Evolutionary conservation across 2,329 filamentous ascomycete species (phyloP).

Genomic region (Aspergillus sp.): DNA sequence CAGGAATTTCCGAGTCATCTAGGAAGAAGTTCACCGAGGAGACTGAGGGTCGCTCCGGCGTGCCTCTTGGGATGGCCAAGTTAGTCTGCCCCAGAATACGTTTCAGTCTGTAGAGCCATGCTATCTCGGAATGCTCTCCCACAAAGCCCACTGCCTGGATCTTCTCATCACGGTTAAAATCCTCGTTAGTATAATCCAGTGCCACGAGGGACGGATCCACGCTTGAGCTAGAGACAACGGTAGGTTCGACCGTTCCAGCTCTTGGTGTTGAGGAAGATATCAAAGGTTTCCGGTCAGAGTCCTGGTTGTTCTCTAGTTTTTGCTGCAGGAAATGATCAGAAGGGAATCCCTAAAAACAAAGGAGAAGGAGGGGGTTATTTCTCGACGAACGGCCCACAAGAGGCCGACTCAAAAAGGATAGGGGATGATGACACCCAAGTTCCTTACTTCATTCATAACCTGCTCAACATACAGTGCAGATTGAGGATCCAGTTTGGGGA

Average conservation of each 20-base stretch:
- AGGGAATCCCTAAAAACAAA: neutral
- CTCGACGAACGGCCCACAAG: neutral
- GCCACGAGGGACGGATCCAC: slow-evolving; percentile 30
- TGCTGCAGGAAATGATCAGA: slow-evolving; percentile 9
- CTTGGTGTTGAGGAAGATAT: slow-evolving; percentile 8
- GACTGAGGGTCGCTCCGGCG: slow-evolving; percentile 22
- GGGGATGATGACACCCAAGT: neutral
- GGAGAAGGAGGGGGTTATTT: neutral
- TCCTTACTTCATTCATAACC: slow-evolving; percentile 32
- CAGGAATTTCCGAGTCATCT: slow-evolving; percentile 36
- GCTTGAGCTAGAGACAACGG: slow-evolving; percentile 12
- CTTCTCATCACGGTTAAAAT: slow-evolving; percentile 41
- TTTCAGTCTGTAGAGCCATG: slow-evolving; percentile 43
- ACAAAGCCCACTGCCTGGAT: slow-evolving; percentile 41
- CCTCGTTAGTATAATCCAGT: slow-evolving; percentile 42
- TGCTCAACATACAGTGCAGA: slow-evolving; percentile 34
- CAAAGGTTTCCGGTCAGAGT: slow-evolving; percentile 10
- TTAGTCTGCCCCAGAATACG: slow-evolving; percentile 31
- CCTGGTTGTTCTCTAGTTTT: slow-evolving; percentile 10
- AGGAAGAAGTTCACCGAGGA: slow-evolving; percentile 39
- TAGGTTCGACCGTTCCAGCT: slow-evolving; percentile 7
- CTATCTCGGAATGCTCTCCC: slow-evolving; percentile 45
- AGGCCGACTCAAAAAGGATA: neutral
- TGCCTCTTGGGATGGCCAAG: slow-evolving; percentile 16
- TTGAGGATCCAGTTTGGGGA: slow-evolving; percentile 29